Evolutionary conservation across 75 land plant species (phyloP), one percentile per base, ranked within the genome.

Genomic region (Larix kaempferi): DNA sequence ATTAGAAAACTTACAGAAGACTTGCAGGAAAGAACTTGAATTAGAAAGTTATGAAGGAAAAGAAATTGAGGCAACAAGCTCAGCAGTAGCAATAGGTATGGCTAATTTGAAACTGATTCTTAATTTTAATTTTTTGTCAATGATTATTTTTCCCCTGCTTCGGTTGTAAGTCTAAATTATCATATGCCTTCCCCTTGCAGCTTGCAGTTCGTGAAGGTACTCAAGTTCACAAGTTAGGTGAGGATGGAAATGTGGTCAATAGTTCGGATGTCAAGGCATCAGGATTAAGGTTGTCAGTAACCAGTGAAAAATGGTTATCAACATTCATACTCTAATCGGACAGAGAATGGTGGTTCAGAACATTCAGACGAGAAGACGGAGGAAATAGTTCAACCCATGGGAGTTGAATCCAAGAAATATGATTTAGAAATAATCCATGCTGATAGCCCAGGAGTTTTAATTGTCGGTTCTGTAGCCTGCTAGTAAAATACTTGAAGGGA

Each of bases 1-100:
- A n/a, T n/a, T n/a, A n/a, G n/a, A n/a, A n/a, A n/a, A n/a, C n/a
- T n/a, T n/a, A n/a, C n/a, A n/a, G n/a, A n/a, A n/a, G n/a, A n/a
- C n/a, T n/a, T n/a, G n/a, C n/a, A n/a, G n/a, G n/a, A n/a, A n/a
- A n/a, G n/a, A n/a, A n/a, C n/a, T n/a, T n/a, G n/a, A n/a, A n/a
- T n/a, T n/a, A 96, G 79, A 89, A 85, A 67, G 59, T 66, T 13
- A 85, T 96, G 82, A 88, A 86, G 80, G 97, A 96, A 64, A 96
- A 90, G 56, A 84, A 86, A 71, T 82, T 91, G 4, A 90, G 85
- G 78, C 91, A 91, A 76, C 92, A 86, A 78, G 57, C 27, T 25
- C 75, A 54, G 57, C 75, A 74, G 58, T 29, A 56, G 33, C 75
- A 74, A 27, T 54, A 41, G 23, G 73, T 69, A 41, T 41, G 52